phyloP scores from a whole-genome alignment of 2,329 filamentous ascomycete genomes.

The Parastagonospora avenae region DNA sequence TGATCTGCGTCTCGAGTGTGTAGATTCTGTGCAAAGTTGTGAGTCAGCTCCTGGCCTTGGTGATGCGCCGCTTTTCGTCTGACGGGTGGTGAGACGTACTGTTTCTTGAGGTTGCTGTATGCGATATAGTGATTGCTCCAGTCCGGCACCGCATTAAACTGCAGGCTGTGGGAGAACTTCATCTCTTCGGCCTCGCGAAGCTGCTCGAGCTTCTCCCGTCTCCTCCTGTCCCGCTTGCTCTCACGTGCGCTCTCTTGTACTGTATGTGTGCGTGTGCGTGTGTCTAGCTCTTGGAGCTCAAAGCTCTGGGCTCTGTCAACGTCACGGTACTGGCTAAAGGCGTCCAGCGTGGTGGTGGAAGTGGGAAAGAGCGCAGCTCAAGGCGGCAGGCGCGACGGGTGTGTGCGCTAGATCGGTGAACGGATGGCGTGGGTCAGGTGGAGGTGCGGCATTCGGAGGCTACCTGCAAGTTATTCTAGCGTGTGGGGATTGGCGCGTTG shows the following conservation, averaged over 20 bases:
- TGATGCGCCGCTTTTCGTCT: not conserved
- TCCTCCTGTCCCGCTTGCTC: slow-evolving; percentile 50
- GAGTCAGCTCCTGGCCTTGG: slow-evolving; percentile 22
- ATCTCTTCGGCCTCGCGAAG: slow-evolving; percentile 82
- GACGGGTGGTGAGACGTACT: slow-evolving; percentile 62
- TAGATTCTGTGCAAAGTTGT: slow-evolving; percentile 71
- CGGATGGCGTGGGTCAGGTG: slow-evolving; percentile 12
- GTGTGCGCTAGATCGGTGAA: slow-evolving; percentile 5
- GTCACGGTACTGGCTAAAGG: slow-evolving; percentile 15
- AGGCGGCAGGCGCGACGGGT: slow-evolving; percentile 6
- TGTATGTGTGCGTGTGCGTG: slow-evolving; percentile 2
- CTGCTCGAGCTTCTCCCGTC: slow-evolving; percentile 68
- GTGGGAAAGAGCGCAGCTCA: not conserved
- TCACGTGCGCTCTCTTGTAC: slow-evolving; percentile 16
- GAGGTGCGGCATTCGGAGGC: slow-evolving; percentile 11
- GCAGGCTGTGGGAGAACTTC: slow-evolving; percentile 99
- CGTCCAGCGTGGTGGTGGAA: not conserved
- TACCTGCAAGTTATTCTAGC: slow-evolving; percentile 7
- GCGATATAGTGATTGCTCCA: slow-evolving; percentile 98
- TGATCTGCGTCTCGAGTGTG: slow-evolving; percentile 82
- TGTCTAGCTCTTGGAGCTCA: slow-evolving; percentile 39
- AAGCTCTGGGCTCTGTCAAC: slow-evolving; percentile 32
- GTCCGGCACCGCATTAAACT: slow-evolving; percentile 99
- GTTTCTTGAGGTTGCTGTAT: slow-evolving; percentile 98
- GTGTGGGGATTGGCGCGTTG: slow-evolving; percentile 14